Conservation (phyloP, 2,329 filamentous ascomycete species). For the Emergomyces orientalis region DNA sequence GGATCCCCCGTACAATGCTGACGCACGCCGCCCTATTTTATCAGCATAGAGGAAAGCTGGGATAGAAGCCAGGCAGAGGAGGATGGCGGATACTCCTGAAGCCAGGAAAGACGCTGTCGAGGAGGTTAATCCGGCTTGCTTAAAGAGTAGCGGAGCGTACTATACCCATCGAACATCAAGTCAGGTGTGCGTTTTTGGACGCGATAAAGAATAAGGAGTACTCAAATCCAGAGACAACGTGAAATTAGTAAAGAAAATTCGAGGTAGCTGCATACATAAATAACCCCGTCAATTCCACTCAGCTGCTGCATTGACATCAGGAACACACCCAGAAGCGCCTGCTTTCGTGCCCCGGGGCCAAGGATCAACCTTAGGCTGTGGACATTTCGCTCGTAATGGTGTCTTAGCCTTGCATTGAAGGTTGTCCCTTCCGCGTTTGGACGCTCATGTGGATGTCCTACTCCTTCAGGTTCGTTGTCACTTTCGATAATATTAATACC, state of each 20-base stretch:
- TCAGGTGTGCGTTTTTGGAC: background rate
- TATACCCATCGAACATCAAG: constrained; percentile 18
- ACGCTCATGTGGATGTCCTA: constrained; percentile 10
- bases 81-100: constrained; percentile 50
- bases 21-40: constrained; percentile 48
- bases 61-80: constrained; percentile 50
- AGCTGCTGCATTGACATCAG: constrained; percentile 52
- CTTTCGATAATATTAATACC: constrained; percentile 39
- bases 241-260: background rate
- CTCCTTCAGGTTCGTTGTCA: constrained; percentile 28
- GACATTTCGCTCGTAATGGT: background rate
- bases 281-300: constrained; percentile 53
- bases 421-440: background rate
- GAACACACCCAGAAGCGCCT: constrained; percentile 47
- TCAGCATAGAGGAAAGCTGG: constrained; percentile 50
- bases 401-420: background rate
- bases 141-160: constrained; percentile 54
- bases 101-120: constrained; percentile 50
- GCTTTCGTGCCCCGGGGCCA: constrained; percentile 35
- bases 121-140: constrained; percentile 49
- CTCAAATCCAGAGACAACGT: background rate
- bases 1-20: constrained; percentile 46
- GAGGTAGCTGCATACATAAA: constrained; percentile 41
- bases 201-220: background rate
- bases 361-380: background rate